Evolutionary conservation across 805 yeast species (phyloP).

Genomic region (Scheffersomyces ergatensis): DNA sequence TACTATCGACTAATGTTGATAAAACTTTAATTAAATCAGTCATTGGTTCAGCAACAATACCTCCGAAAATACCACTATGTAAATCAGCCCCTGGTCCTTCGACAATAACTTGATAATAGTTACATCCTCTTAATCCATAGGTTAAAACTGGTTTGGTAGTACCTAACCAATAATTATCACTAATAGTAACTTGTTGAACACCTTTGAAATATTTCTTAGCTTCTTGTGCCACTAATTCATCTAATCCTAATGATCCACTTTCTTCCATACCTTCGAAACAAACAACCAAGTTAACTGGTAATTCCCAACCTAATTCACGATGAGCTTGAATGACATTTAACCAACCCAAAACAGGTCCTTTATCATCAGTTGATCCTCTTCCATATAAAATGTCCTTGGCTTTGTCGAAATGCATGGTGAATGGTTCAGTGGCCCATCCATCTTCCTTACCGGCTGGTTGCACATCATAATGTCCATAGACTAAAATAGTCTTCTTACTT

Average conservation of each 20-base stretch:
- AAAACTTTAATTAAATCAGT: slow-evolving; percentile 82
- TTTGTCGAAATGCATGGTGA: slow-evolving; percentile 55
- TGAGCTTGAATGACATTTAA: slow-evolving; percentile 91
- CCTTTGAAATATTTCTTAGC: slow-evolving; percentile 77
- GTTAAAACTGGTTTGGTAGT: slow-evolving; percentile 95
- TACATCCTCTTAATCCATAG: slow-evolving; percentile 95
- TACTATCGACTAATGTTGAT: slow-evolving; percentile 70
- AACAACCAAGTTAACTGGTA: slow-evolving; percentile 89
- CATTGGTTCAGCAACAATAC: slow-evolving; percentile 96
- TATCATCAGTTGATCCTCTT: slow-evolving; percentile 96
- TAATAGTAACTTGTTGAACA: slow-evolving; percentile 92
- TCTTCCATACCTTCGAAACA: slow-evolving; percentile 99
- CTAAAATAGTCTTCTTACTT: slow-evolving; percentile 78
- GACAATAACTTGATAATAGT: slow-evolving; percentile 80
- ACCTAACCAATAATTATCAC: slow-evolving; percentile 98
- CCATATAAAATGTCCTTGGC: slow-evolving; percentile 77
- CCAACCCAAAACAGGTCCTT: slow-evolving; percentile 99
- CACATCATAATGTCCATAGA: slow-evolving; percentile 97
- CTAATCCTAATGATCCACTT: slow-evolving; percentile 91
- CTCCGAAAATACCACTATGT: slow-evolving; percentile 97
- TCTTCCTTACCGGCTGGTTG: slow-evolving; percentile 93
- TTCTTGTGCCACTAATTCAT: slow-evolving; percentile 75
- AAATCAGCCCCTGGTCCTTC: slow-evolving; percentile 95
- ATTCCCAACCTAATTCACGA: slow-evolving; percentile 73
- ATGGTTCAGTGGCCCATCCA: slow-evolving; percentile 96